A percentile compares a stretch with the other conserved stretches of the same genome.
These are phyloP conservation scores for Leptographium flavum DNA, from an alignment of 2,329 filamentous ascomycete genomes.

Conservation along the genomic window DNA sequence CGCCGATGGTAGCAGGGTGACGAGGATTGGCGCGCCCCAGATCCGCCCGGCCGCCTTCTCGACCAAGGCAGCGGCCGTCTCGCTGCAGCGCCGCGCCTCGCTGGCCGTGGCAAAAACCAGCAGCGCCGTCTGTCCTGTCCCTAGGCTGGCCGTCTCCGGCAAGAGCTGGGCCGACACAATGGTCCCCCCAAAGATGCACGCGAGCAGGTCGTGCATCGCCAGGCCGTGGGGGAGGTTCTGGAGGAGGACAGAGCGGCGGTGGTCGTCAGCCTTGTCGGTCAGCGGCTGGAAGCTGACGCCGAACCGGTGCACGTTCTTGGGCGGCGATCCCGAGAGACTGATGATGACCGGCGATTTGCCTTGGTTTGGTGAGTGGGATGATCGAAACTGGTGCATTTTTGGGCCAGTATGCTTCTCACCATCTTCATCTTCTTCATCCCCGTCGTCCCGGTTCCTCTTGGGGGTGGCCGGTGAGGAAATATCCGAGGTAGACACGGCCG, in stretches of 20 bases:
- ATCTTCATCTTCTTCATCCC: background rate
- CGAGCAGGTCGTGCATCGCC: conserved; percentile 6
- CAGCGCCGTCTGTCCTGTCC: conserved; percentile 5
- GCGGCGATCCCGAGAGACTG: background rate
- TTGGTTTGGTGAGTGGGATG: conserved; percentile 2
- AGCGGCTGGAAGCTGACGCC: conserved; percentile 6
- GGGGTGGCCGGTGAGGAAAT: background rate
- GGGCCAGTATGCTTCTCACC: background rate
- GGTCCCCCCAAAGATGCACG: conserved; percentile 7
- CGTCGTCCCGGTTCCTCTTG: background rate
- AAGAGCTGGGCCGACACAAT: conserved; percentile 4
- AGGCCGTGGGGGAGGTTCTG: conserved; percentile 4
- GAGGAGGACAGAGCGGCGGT: conserved; percentile 9
- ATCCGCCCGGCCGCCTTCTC: background rate
- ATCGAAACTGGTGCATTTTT: background rate
- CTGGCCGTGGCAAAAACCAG: conserved; percentile 6
- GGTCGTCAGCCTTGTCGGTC: background rate
- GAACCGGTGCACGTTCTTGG: conserved; percentile 4
- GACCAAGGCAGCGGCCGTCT: background rate
- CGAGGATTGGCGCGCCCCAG: background rate
- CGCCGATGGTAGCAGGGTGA: conserved; percentile 3
- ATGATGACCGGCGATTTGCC: conserved; percentile 2
- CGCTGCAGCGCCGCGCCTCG: conserved; percentile 1
- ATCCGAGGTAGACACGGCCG: no score
- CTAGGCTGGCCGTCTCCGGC: background rate